phyloP scores from a whole-genome alignment of 2,329 filamentous ascomycete species.

The Zalaria sp. region DNA sequence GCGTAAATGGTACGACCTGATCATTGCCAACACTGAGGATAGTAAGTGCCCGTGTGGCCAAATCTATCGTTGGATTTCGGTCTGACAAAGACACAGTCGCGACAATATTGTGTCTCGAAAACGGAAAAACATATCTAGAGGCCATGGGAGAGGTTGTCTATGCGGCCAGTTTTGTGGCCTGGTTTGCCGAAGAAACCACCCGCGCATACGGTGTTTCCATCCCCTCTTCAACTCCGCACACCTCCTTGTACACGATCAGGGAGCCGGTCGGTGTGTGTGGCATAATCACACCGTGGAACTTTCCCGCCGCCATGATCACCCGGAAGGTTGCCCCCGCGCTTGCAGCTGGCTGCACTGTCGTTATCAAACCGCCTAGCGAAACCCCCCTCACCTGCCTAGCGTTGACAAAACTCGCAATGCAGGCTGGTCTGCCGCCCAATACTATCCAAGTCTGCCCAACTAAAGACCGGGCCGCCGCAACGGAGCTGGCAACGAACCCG shows the following conservation, averaged over 20 bases:
- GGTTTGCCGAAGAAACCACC: constrained; percentile 17
- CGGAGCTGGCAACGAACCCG: constrained; percentile 9
- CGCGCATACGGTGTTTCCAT: constrained; percentile 12
- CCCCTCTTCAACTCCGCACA: constrained; percentile 1
- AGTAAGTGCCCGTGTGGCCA: too few species aligned
- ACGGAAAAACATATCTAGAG: constrained; percentile 18
- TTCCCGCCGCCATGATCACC: constrained; percentile 23
- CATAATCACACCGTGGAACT: constrained; percentile 10
- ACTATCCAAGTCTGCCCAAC: constrained; percentile 13
- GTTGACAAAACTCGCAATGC: constrained; percentile 12
- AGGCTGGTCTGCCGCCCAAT: constrained; percentile 15
- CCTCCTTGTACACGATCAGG: constrained; percentile 6
- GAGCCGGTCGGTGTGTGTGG: constrained; percentile 15
- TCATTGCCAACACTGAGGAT: constrained; percentile 15
- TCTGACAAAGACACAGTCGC: too few species aligned
- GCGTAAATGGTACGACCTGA: constrained; percentile 15
- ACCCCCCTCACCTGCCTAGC: constrained; percentile 17
- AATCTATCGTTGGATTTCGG: too few species aligned
- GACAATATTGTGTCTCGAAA: constrained; percentile 17
- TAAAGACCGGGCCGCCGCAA: constrained; percentile 10
- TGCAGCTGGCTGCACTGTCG: constrained; percentile 19
- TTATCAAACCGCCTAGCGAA: constrained; percentile 17
- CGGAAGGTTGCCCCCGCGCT: constrained; percentile 18
- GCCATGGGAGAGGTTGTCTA: constrained; percentile 17
- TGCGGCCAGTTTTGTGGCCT: constrained; percentile 15